Percentiles rank a stretch among this genome's conserved stretches.
These are phyloP conservation scores for Fusarium hostae DNA, from an alignment of 2,329 filamentous ascomycete genomes.

Conservation along the genomic window DNA sequence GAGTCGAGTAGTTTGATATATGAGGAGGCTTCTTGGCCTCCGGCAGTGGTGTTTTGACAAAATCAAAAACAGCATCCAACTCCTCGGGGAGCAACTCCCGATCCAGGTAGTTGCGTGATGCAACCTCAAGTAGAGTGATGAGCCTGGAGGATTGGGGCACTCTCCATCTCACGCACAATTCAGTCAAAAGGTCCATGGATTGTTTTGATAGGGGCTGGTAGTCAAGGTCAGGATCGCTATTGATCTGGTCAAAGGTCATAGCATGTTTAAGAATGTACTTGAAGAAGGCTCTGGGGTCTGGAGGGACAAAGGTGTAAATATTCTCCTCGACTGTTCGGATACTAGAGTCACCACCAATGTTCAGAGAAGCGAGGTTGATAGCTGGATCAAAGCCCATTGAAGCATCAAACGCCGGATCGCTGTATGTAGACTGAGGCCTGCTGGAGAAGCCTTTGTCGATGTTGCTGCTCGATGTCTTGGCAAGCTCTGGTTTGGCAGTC, in stretches of 20 bases:
- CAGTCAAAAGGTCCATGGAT: slow-evolving; percentile 84
- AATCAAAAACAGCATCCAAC: slow-evolving; percentile 84
- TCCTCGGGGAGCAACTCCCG: slow-evolving; percentile 84
- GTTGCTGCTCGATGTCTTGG: slow-evolving; percentile 75
- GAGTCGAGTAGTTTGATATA: slow-evolving; percentile 62
- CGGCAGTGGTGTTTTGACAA: slow-evolving; percentile 77
- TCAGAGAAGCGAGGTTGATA: slow-evolving; percentile 73
- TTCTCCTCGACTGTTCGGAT: slow-evolving; percentile 69
- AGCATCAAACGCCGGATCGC: slow-evolving; percentile 61
- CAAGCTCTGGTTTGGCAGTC: slow-evolving; percentile 84
- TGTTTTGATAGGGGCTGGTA: slow-evolving; percentile 75
- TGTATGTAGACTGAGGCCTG: slow-evolving; percentile 59
- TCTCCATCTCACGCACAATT: slow-evolving; percentile 89
- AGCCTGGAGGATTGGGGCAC: slow-evolving; percentile 84
- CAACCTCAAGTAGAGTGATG: slow-evolving; percentile 85
- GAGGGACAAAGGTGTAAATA: slow-evolving; percentile 89
- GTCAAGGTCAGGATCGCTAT: slow-evolving; percentile 62
- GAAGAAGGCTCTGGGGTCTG: slow-evolving; percentile 84
- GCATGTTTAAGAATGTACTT: slow-evolving; percentile 83
- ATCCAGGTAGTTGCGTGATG: slow-evolving; percentile 85
- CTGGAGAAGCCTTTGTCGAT: slow-evolving; percentile 67
- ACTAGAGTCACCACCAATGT: slow-evolving; percentile 65
- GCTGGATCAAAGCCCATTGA: slow-evolving; percentile 70
- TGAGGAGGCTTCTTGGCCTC: slow-evolving; percentile 72
- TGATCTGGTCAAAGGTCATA: slow-evolving; percentile 71